Evolutionary conservation across 1,284 basidiomycete species (phyloP), one percentile per base, ranked within the genome.

Genomic region (Heterobasidion irregulare): DNA sequence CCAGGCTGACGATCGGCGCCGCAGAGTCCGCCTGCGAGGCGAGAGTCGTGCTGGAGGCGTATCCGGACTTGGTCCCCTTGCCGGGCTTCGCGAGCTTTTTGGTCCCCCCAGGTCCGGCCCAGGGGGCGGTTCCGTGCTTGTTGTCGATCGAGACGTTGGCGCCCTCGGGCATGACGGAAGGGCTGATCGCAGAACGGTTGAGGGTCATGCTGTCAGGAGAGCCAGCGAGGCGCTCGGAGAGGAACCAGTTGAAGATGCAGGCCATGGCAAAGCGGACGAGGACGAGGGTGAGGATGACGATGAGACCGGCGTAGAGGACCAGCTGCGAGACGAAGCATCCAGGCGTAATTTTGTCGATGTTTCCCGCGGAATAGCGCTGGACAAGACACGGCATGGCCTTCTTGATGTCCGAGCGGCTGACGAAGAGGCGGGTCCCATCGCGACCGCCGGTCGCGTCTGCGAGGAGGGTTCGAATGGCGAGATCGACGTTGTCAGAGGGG

Each of bases 241-340:
- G 74, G 75, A 95, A 96, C 95, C 95, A 99, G 64, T 84, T 93
- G 80, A 98, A 99, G 58, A 95, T 73, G 67, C 93, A 91, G 2
- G 97, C 97, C 96, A 99, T 98, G 63, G 82, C 73, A 73, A 99
- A 99, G 47, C 96, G 92, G 41, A 91, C 83, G 58, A 98, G 70
- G 47, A 99, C 92, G 58, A 99, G 84, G 44, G 80, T 82, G 56
- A 99, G 82, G 66, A 99, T 95, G 72, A 98, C 84, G 64, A 94
- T 82, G 52, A 99, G 80, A 55, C 94, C 94, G 34, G 86, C 76
- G 70, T 98, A 99, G 53, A 99, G 86, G 68, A 99, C 84, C 38
- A 99, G 77, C 50, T 86, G 79, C 15, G 94, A 89, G 51, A 94
- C 85, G 70, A 98, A 96, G 72, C 97, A 99, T 12, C 94, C 97